Base-by-base conservation (phyloP, 1,284 basidiomycete genomes). In the Ustilago nuda region DNA sequence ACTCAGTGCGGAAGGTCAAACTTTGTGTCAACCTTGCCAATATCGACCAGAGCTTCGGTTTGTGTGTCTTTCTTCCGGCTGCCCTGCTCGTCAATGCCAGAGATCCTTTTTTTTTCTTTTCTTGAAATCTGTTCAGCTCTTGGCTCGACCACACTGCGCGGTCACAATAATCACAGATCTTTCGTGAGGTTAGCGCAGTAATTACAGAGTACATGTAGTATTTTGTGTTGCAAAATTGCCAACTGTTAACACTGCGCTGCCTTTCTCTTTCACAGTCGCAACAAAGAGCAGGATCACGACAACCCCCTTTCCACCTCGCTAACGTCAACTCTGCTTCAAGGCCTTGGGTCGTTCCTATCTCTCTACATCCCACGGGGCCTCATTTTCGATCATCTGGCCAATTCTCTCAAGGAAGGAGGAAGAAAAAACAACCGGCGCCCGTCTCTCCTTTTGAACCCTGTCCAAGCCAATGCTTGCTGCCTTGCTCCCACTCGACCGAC, bases 131-230 rank as follows among this genome's bases (percentile, higher is more conserved):
- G 13, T 50, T 13, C 48, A 50, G 9, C 30, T 50, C 48, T 50
- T 50, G 12, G 48, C 48, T 32, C 48, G 48, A 50, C 48, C 48
- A 50, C 48, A 50, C 30, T 50, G 4, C 48, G 27, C 48, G 23
- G 48, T 50, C 27, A 50, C 48, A 50, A 15, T 41, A 17, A 19
- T 7, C 6, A 50, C 23, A 50, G 30, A 32, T 32, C 27, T 50
- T 12, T 50, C 12, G 13, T 30, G 9, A n/a, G 30, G n/a, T 32
- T 50, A 23, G 48, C 48, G 27, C 48, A 8, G 48, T 32, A 50
- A 50, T 27, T 32, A 27, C 23, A 27, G 23, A 27, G 23, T 27
- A 27, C 23, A 27, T 3, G 23, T 27, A 27, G 23, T 27, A 27
- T 27, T 27, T 27, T 27, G 27, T 50, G 48, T 50, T 27, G 23